Base-by-base conservation (phyloP, 192 early-diverging fungal genomes). In the Umbelopsis sp. region DNA sequence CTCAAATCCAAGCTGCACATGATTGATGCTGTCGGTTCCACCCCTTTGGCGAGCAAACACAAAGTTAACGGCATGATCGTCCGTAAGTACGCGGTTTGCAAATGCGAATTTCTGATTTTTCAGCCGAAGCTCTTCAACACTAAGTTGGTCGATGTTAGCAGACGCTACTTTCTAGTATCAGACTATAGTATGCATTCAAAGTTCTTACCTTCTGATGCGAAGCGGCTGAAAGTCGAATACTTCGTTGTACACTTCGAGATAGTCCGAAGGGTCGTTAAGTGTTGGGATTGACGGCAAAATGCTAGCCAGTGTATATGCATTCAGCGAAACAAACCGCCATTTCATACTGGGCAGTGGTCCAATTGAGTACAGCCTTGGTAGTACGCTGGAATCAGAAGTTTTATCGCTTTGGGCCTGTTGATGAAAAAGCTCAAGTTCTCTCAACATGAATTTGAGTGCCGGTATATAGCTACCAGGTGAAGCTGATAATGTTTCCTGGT, bases 201-300 rank as follows among this genome's bases (percentile, higher is more conserved):
- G 49, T 51, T 51, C 20, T 51, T 51, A 51, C 49, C 49, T 51
- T 51, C 49, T 51, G 7, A 51, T 51, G 49, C 49, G 49, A 51
- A 51, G 49, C 49, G 49, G 49, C 49, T n/a, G 49, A 51, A 51
- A 51, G 49, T 51, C 49, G 49, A 51, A 51, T 51, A 51, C 20
- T 51, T 51, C 49, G 20, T 51, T 16, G 20, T 51, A 51, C 7
- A 51, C 49, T 16, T 51, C 20, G 49, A 7, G 7, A 51, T 51
- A 51, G 49, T 51, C 49, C 20, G 49, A 51, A 16, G 49, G 49
- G 20, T n/a, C 20, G 7, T 51, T 7, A 51, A 20, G 49, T 16
- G 49, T n/a, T 51, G 10, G 49, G 49, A n/a, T 51, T 51, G 49
- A 51, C 7, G 49, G 49, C 11, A 51, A 51, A 51, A 51, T 51